These are phyloP conservation scores for Talaromyces pinophilus DNA, from an alignment of 2,329 filamentous ascomycete genomes.

Conservation along the genomic window DNA sequence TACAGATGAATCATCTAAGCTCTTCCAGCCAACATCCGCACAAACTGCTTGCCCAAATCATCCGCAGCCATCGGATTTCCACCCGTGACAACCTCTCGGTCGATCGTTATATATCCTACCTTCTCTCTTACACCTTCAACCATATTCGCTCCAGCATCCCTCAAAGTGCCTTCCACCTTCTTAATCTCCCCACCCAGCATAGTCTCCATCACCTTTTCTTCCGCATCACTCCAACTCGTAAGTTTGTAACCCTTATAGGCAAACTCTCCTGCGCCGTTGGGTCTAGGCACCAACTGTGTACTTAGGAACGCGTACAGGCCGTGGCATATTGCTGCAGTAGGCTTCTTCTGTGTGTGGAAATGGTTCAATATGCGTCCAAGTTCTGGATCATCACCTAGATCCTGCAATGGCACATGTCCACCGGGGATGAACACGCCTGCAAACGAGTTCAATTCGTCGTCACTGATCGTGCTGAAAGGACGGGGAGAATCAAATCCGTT, in stretches of 20 bases:
- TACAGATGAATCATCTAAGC: no score
- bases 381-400: constrained; percentile 46
- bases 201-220: constrained; percentile 52
- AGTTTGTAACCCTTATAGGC: constrained; percentile 51
- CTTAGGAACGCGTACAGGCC: constrained; percentile 50
- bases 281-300: constrained; percentile 33
- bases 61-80: constrained; percentile 39
- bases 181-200: constrained; percentile 45
- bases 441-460: constrained; percentile 44
- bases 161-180: constrained; percentile 45
- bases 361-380: constrained; percentile 46
- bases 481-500: constrained; percentile 46
- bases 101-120: constrained; percentile 45
- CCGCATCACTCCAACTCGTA: constrained; percentile 49
- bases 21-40: constrained; percentile 32
- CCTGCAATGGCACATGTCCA: constrained; percentile 48
- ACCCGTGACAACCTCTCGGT: constrained; percentile 43
- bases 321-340: constrained; percentile 51
- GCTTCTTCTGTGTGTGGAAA: constrained; percentile 46
- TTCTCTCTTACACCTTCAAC: constrained; percentile 45
- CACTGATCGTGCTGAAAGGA: constrained; percentile 42
- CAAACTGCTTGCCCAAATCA: constrained; percentile 36
- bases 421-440: constrained; percentile 50
- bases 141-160: constrained; percentile 47
- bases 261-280: constrained; percentile 38